Evolutionary conservation across 2,329 filamentous ascomycete species (phyloP), one percentile per base, ranked within the genome.

Genomic region (Aspergillus sp.): DNA sequence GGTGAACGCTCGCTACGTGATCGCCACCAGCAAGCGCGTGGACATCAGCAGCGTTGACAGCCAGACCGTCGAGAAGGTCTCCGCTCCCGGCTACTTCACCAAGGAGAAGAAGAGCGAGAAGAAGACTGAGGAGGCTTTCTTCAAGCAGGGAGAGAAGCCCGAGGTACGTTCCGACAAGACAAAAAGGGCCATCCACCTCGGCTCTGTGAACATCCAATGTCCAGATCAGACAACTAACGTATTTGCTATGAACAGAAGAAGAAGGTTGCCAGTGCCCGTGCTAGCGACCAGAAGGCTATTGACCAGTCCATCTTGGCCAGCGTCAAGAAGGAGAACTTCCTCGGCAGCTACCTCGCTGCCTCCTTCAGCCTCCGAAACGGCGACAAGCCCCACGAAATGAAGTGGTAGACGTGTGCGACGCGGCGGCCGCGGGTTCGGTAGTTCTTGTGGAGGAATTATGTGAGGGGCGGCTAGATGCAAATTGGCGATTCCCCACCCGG

Each of bases 331-430:
- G 92, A 96, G 81, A 89, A 92, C 72, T 84, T 93, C 82, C 90
- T 99, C 73, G 82, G 87, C 78, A 91, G 89, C 83, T 99, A 99
- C 88, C 91, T 99, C 73, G 86, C 86, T 77, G 91, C 89, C 81
- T 91, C 89, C 79, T 99, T 99, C 90, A 96, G 90, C 88, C 89
- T 99, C 82, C 90, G 93, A 84, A 97, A 93, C 86, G 95, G 95
- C 77, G 93, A 99, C 87, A 93, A 93, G 89, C 95, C 95, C 83
- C 95, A 99, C 85, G 91, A 96, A 88, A 98, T 99, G 95, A 90
- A 91, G 83, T 99, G 93, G 88, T 99, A 97, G 83, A 87, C n/a
- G 45, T 72, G 68, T 68, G 68, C 62, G 62, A 65, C 64, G 70
- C 64, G 68, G 70, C 67, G 67, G 72, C 71, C 70, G 71, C 68